A percentile compares a stretch with the other conserved stretches of the same genome.
phyloP scores from a whole-genome alignment of 352 stramenopile genomes.

The Globisporangium sylvaticum region DNA sequence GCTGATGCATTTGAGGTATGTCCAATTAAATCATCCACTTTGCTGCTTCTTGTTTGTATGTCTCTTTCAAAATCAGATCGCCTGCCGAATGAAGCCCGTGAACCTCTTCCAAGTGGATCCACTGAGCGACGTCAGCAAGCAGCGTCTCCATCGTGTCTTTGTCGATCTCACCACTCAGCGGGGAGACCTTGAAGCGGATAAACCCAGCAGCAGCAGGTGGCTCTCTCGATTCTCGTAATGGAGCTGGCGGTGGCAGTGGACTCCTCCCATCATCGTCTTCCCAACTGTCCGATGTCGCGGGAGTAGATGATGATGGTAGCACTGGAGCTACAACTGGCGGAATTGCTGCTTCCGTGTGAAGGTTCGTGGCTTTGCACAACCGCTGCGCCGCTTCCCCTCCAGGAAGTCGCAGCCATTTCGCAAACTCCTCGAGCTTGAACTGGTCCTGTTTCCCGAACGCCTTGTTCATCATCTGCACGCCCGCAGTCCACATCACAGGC shows the following conservation, averaged over 20 bases:
- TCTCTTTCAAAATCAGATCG: slow-evolving; percentile 6
- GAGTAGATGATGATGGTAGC: neutral
- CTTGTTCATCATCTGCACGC: slow-evolving; percentile 55
- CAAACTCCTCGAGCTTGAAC: slow-evolving; percentile 41
- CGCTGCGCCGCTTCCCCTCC: slow-evolving; percentile 16
- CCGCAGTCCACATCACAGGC: slow-evolving; percentile 28
- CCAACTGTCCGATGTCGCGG: slow-evolving; percentile 15
- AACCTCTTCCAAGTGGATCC: slow-evolving; percentile 12
- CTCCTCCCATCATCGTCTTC: slow-evolving; percentile 1
- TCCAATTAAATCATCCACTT: neutral
- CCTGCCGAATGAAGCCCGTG: neutral
- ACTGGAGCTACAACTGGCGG: neutral
- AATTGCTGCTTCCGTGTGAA: slow-evolving; percentile 30
- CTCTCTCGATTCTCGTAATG: slow-evolving; percentile 2
- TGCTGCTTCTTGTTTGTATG: neutral
- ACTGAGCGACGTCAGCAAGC: slow-evolving; percentile 20
- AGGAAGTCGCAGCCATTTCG: slow-evolving; percentile 25
- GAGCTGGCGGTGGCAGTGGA: neutral
- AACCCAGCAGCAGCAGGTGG: slow-evolving; percentile 17
- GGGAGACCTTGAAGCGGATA: slow-evolving; percentile 33
- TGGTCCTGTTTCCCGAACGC: slow-evolving; percentile 55
- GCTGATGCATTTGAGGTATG: too few relatives aligned
- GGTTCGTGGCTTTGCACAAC: slow-evolving; percentile 42
- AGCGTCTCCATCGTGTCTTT: slow-evolving; percentile 13
- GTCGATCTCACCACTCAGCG: slow-evolving; percentile 25